Percentiles rank a stretch among this genome's conserved stretches.
These are phyloP conservation scores for Aspergillus flavus DNA, from an alignment of 2,329 filamentous ascomycete genomes.

Conservation along the genomic window DNA sequence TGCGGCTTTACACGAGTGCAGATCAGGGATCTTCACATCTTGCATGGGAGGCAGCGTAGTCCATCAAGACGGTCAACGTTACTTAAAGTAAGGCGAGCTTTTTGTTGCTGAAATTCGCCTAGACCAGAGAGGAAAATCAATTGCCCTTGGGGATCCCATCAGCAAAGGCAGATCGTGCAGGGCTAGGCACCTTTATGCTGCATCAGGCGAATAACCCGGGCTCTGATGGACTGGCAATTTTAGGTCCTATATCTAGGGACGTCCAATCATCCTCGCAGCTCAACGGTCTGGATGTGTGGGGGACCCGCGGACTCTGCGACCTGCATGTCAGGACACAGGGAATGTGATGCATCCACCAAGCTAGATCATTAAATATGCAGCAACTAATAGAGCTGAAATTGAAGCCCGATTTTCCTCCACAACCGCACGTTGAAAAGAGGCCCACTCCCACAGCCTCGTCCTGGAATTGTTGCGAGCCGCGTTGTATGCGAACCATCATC, in stretches of 20 bases:
- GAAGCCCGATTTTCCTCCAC: conserved; percentile 17
- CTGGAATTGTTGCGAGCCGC: background rate
- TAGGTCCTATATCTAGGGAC: conserved; percentile 4
- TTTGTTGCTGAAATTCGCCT: conserved; percentile 18
- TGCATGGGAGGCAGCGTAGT: conserved; percentile 25
- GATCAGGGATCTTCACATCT: conserved; percentile 17
- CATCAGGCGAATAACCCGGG: conserved; percentile 18
- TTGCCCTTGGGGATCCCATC: conserved; percentile 19
- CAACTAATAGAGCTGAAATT: conserved; percentile 16
- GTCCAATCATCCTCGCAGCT: conserved; percentile 16
- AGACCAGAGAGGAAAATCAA: conserved; percentile 14
- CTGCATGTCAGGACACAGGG: conserved; percentile 28
- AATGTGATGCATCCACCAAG: conserved; percentile 37
- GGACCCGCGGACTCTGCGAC: conserved; percentile 18
- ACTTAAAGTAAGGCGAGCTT: conserved; percentile 28
- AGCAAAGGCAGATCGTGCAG: conserved; percentile 17
- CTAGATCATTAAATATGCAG: conserved; percentile 22
- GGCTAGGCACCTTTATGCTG: conserved; percentile 11
- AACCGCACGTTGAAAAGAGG: conserved; percentile 25
- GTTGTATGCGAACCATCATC: background rate
- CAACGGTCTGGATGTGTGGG: conserved; percentile 17
- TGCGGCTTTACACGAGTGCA: conserved; percentile 19
- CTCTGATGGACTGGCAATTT: conserved; percentile 11
- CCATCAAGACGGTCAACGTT: conserved; percentile 19
- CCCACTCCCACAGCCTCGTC: conserved; percentile 15